These are phyloP conservation scores for Leishmania braziliensis DNA, from an alignment of 208 protist genomes.

Conservation along the genomic window DNA sequence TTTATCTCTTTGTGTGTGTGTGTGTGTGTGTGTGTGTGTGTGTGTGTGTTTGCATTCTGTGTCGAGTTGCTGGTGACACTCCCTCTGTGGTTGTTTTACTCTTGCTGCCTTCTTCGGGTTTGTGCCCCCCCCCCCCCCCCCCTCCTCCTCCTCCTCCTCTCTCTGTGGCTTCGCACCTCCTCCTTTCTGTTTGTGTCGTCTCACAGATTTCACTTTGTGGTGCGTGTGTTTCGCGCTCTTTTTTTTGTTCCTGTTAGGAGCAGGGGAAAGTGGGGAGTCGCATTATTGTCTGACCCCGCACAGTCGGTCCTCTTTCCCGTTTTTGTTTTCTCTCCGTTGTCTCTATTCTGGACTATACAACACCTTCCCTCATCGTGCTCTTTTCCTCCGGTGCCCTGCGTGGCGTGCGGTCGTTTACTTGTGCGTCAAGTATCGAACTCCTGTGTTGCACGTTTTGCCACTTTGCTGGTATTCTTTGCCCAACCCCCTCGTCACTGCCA, in stretches of 20 bases:
- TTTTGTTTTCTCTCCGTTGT: background rate
- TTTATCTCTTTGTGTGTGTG: background rate
- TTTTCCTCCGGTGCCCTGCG: background rate
- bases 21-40: background rate
- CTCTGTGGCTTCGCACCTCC: background rate
- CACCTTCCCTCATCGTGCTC: background rate
- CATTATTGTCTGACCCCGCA: too few relatives aligned
- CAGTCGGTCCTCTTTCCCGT: background rate
- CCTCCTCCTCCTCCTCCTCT: background rate
- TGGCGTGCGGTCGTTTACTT: background rate
- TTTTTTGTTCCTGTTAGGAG: background rate
- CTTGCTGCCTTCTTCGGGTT: background rate
- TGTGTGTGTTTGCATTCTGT: background rate
- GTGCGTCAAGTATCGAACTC: background rate
- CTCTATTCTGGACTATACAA: background rate
- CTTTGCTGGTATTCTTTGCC: background rate
- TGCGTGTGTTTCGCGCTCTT: background rate
- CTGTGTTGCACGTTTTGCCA: background rate
- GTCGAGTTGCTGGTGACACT: background rate
- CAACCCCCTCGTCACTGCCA: background rate
- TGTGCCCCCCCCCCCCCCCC: background rate
- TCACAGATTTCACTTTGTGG: background rate
- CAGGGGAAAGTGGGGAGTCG: background rate
- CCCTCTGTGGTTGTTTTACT: too few relatives aligned
- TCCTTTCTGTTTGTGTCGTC: background rate